Evolutionary conservation across 139 green algal species (phyloP).

Genomic region (Chlamydomonas schloesseri): DNA sequence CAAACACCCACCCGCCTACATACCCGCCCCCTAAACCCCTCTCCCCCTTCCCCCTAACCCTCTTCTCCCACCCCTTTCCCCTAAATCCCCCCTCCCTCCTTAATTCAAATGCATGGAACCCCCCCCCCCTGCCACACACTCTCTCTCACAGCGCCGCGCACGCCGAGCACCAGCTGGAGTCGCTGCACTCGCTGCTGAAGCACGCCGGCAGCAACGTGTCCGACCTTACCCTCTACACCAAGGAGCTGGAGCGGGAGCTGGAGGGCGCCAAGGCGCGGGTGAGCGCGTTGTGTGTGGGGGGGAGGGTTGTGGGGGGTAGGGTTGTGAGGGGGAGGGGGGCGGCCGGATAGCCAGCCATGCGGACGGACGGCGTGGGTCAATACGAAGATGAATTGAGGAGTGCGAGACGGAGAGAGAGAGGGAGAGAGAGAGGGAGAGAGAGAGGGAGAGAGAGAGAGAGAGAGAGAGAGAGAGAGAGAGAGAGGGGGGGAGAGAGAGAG

Average conservation of each 20-base stretch:
- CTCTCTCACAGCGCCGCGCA: neutral
- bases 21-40: too few species aligned
- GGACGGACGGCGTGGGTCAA: too few species aligned
- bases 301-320: neutral
- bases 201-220: neutral
- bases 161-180: conserved; percentile 16
- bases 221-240: conserved; percentile 12
- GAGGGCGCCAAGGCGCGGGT: neutral
- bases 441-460: neutral
- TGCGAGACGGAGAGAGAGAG: neutral
- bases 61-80: neutral
- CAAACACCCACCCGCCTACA: too few species aligned
- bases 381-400: neutral
- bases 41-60: too few species aligned
- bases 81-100: neutral
- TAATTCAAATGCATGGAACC: too few species aligned
- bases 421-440: neutral
- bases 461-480: too few species aligned
- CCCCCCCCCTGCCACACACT: too few species aligned
- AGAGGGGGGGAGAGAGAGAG: too few species aligned
- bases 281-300: neutral
- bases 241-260: conserved; percentile 40
- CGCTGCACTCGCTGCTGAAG: conserved; percentile 4
- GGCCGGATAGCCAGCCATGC: neutral
- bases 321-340: too few species aligned